Evolutionary conservation across 2,329 filamentous ascomycete species (phyloP).

Genomic region (Ceratocystis papillata): DNA sequence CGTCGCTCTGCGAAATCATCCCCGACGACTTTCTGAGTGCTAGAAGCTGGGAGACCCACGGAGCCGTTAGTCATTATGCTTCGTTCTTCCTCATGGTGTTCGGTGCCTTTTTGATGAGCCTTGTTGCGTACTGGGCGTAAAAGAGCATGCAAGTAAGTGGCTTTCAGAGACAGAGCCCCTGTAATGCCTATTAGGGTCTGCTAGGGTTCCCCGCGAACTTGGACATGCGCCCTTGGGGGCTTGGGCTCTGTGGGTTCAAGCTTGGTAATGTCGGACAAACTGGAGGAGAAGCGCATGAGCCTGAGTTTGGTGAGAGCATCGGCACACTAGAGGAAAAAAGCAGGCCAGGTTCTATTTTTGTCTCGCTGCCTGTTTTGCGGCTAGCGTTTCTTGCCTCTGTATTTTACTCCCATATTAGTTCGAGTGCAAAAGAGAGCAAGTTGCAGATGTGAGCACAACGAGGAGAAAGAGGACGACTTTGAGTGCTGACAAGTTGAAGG

Average conservation of each 20-base stretch:
- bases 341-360: not conserved
- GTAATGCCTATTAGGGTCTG: not conserved
- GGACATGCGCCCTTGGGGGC: not conserved
- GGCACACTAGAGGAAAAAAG: not conserved
- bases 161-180: not conserved
- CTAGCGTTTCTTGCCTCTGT: too few species aligned
- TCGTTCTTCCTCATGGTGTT: slow-evolving; percentile 48
- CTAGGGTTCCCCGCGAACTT: not conserved
- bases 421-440: not conserved
- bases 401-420: too few species aligned
- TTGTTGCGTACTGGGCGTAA: slow-evolving; percentile 54
- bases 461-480: not conserved
- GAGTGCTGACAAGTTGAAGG: not conserved
- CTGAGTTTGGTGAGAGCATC: not conserved
- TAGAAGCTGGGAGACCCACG: slow-evolving; percentile 48
- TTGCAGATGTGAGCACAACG: too few species aligned
- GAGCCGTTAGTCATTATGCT: slow-evolving; percentile 42
- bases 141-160: not conserved
- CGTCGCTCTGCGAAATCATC: slow-evolving; percentile 59
- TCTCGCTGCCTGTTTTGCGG: not conserved
- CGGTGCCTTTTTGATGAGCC: slow-evolving; percentile 52
- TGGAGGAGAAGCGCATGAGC: not conserved
- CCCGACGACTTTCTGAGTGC: slow-evolving; percentile 62
- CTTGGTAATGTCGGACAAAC: slow-evolving; percentile 5
- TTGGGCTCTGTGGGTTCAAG: not conserved